Evolutionary conservation across 768 basidiomycete species (phyloP), one percentile per base, ranked within the genome.

Genomic region (Mycena sanguinolenta): DNA sequence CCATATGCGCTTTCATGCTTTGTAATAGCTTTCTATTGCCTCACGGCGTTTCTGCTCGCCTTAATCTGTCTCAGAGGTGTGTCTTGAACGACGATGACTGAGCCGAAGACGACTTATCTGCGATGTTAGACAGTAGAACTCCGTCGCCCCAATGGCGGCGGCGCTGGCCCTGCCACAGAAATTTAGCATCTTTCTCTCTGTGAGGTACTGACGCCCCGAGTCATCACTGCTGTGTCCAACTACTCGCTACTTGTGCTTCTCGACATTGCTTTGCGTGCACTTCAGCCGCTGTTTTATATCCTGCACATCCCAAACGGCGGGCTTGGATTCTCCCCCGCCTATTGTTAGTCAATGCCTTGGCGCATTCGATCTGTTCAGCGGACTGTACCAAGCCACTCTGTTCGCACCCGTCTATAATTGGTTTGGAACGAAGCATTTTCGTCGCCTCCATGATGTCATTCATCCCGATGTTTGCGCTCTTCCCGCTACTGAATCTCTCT

Each of bases 381-480:
- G 54, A 55, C 34, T 55, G 4, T 55, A 55, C 32, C 54, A 55
- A 21, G 54, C 54, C 32, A 55, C 54, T 10, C 7, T 55, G 6
- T 55, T 55, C 54, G 30, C 54, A n/a, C 54, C 54, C 32, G 19
- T 55, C 21, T 55, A 55, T 19, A 55, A 55, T 23, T 32, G 19
- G 19, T 55, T 55, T 21, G 54, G 54, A 21, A 36, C 54, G 21
- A 55, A 55, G 54, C 32, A 55, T 36, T 19, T 55, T 55, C 54
- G 21, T 55, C 32, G 10, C 21, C 32, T 55, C 54, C n/a, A 30
- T 55, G 19, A 34, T n/a, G 19, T 34, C 54, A 13, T 55, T 55
- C 54, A 55, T 55, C 32, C 54, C 54, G 21, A 55, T 55, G 54
- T 55, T 55, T n/a, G 54, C 54, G 13, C 54, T 55, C 34, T 55